These are phyloP conservation scores for Hymenotorrendiella dingleyae DNA, from an alignment of 2,329 filamentous ascomycete species.

Conservation along the genomic window DNA sequence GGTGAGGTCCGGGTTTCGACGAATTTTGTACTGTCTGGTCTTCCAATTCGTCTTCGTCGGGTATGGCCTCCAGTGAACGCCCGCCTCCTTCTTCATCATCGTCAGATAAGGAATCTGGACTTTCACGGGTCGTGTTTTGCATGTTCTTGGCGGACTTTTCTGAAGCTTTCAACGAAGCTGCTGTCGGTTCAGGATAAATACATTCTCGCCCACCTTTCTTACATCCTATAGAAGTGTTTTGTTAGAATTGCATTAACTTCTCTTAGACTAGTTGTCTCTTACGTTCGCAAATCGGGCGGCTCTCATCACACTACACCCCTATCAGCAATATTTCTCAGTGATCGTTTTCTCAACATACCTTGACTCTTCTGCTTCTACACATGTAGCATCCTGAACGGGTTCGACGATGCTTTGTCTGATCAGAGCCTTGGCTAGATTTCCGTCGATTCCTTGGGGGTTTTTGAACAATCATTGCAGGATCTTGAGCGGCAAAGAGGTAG, in stretches of 20 bases:
- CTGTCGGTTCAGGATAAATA: slow-evolving; percentile 70
- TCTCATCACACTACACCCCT: slow-evolving; percentile 78
- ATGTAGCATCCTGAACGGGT: slow-evolving; percentile 93
- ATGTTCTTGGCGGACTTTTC: slow-evolving; percentile 31
- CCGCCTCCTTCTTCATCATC: slow-evolving; percentile 40
- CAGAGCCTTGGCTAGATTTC: slow-evolving; percentile 23
- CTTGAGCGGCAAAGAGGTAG: slow-evolving; percentile 28
- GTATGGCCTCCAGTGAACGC: slow-evolving; percentile 48
- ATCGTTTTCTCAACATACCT: slow-evolving; percentile 39
- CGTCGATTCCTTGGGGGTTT: slow-evolving; percentile 26
- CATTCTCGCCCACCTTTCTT: slow-evolving; percentile 89
- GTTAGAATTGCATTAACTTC: slow-evolving; percentile 18
- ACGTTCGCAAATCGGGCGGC: slow-evolving; percentile 78
- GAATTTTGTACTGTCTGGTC: slow-evolving; percentile 17
- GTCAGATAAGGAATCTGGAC: slow-evolving; percentile 47
- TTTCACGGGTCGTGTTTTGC: slow-evolving; percentile 27
- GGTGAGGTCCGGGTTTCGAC: slow-evolving; percentile 28
- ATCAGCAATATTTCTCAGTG: slow-evolving; percentile 20
- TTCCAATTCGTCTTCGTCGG: slow-evolving; percentile 45
- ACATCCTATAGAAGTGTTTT: slow-evolving; percentile 54
- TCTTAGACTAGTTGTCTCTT: slow-evolving; percentile 26
- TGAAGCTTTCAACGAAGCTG: slow-evolving; percentile 28
- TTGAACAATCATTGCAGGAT: slow-evolving; percentile 24
- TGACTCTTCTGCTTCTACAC: slow-evolving; percentile 83
- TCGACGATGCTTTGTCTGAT: slow-evolving; percentile 78